These are phyloP conservation scores for Daedaleopsis nitida DNA, from an alignment of 768 basidiomycete species.

Conservation along the genomic window DNA sequence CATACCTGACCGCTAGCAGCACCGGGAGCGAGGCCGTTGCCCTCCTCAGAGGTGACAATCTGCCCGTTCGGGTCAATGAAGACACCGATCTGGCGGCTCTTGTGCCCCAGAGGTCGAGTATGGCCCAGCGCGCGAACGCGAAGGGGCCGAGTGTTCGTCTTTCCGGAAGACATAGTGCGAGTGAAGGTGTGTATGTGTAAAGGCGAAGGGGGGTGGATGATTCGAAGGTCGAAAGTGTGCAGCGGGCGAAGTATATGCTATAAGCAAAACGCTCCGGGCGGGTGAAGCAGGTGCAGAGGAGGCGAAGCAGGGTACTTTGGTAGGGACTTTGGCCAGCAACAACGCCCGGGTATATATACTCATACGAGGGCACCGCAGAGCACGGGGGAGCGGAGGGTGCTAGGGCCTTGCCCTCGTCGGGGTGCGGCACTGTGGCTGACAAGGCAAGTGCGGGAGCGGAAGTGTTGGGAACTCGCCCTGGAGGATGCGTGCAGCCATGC, in stretches of 20 bases:
- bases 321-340: background rate
- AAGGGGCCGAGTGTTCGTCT: background rate
- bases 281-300: too few relatives aligned
- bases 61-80: background rate
- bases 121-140: background rate
- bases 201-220: background rate
- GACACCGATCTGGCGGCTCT: background rate
- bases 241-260: too few relatives aligned
- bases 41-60: background rate
- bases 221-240: background rate
- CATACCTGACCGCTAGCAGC: background rate
- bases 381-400: too few relatives aligned
- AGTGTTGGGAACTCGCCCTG: background rate
- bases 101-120: background rate
- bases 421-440: background rate
- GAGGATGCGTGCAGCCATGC: background rate
- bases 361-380: too few relatives aligned
- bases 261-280: too few relatives aligned
- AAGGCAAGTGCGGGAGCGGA: background rate
- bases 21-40: background rate
- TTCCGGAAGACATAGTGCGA: background rate
- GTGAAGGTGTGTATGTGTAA: background rate
- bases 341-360: background rate
- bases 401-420: background rate
- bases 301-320: background rate